phyloP scores from a whole-genome alignment of 805 yeast genomes.

The Candida vartiovaarae region DNA sequence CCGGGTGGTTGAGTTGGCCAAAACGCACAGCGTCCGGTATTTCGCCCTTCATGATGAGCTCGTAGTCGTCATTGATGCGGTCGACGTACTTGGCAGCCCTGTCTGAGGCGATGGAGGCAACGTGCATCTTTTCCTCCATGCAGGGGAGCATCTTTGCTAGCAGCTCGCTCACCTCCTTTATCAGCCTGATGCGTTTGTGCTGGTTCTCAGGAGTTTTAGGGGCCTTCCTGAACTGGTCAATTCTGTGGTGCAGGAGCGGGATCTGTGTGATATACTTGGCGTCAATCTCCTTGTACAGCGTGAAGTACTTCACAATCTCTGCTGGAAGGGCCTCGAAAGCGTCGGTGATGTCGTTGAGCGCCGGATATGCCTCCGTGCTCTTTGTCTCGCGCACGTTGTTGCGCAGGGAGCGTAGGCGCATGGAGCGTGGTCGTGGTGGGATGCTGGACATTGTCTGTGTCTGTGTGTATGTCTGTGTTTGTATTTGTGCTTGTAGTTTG shows the following conservation, averaged over 20 bases:
- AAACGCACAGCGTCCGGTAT: slow-evolving; percentile 72
- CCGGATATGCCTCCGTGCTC: slow-evolving; percentile 56
- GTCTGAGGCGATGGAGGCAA: slow-evolving; percentile 86
- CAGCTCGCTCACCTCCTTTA: slow-evolving; percentile 31
- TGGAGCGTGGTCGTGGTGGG: too few species aligned
- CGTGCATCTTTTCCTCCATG: slow-evolving; percentile 95
- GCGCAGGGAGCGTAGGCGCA: too few species aligned
- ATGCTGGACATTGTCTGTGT: too few species aligned
- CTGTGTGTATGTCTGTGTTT: too few species aligned
- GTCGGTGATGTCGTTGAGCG: slow-evolving; percentile 86
- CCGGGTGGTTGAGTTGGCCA: slow-evolving; percentile 85
- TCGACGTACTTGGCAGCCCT: slow-evolving; percentile 58
- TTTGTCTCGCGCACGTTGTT: too few species aligned
- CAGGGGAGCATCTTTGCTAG: slow-evolving; percentile 79
- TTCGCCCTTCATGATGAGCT: slow-evolving; percentile 66
- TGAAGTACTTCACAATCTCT: slow-evolving; percentile 78
- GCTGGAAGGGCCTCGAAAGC: slow-evolving; percentile 85
- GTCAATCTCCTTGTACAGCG: slow-evolving; percentile 85
- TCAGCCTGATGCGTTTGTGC: slow-evolving; percentile 21
- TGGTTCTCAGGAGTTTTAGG: slow-evolving; percentile 11
- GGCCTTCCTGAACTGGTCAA: slow-evolving; percentile 40
- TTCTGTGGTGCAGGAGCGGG: slow-evolving; percentile 55
- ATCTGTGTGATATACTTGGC: slow-evolving; percentile 80
- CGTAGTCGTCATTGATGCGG: slow-evolving; percentile 76
- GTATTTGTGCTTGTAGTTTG: too few species aligned